These are phyloP conservation scores for Trichoderma citrinoviride DNA, from an alignment of 2,329 filamentous ascomycete genomes.

Conservation along the genomic window DNA sequence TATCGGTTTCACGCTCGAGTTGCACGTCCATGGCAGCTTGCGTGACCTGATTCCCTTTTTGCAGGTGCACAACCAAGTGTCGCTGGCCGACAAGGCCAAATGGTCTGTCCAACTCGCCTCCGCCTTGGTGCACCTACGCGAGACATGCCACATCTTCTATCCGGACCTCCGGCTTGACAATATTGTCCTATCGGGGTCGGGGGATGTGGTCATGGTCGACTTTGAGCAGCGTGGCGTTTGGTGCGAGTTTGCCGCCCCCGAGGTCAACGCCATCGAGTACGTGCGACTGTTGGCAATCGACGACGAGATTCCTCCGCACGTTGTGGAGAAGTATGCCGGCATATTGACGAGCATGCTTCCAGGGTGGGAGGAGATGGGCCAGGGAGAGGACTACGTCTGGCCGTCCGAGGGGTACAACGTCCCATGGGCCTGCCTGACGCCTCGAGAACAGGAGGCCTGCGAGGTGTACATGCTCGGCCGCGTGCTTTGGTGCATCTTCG, in stretches of 20 bases:
- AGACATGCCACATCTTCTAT: conserved; percentile 49
- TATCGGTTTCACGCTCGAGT: conserved; percentile 56
- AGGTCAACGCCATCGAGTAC: conserved; percentile 59
- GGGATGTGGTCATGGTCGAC: conserved; percentile 55
- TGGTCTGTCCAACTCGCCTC: conserved; percentile 55
- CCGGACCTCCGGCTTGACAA: conserved; percentile 61
- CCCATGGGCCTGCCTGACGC: conserved; percentile 53
- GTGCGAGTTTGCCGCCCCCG: conserved; percentile 60
- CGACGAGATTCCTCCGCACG: conserved; percentile 42
- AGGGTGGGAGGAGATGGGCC: conserved; percentile 42
- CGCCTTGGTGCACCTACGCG: conserved; percentile 50
- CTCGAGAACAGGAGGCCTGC: conserved; percentile 53
- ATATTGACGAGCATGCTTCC: conserved; percentile 47
- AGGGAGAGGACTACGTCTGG: conserved; percentile 47
- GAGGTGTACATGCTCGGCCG: conserved; percentile 63
- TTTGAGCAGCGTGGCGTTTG: conserved; percentile 63
- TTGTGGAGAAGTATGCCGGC: conserved; percentile 41
- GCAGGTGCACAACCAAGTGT: conserved; percentile 45
- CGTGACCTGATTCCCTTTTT: conserved; percentile 54
- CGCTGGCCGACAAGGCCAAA: conserved; percentile 45
- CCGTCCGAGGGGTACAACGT: conserved; percentile 53
- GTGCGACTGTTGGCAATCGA: conserved; percentile 53
- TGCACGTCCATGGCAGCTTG: conserved; percentile 53
- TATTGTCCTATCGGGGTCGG: conserved; percentile 49
- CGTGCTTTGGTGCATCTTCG: conserved; percentile 61